Evolutionary conservation across 768 basidiomycete genomes (phyloP).

Genomic region (Cyclocybe cylindracea): DNA sequence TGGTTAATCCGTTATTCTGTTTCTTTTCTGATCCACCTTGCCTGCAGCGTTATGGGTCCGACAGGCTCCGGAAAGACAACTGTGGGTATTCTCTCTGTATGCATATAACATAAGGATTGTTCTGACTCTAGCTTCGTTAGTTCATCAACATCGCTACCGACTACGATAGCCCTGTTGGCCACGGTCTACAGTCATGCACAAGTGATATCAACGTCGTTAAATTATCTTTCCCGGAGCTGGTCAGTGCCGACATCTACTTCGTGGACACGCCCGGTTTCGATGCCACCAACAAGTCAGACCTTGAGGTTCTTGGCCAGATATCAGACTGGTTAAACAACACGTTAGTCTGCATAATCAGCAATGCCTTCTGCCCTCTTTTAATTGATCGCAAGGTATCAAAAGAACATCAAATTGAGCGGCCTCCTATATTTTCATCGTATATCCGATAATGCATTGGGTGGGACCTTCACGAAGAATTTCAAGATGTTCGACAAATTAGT

Average conservation of each 20-base stretch:
- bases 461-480: conserved; percentile 39
- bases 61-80: conserved; percentile 31
- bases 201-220: conserved; percentile 14
- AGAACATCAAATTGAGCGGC: conserved; percentile 12
- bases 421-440: conserved; percentile 43
- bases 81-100: conserved; percentile 9
- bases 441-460: conserved; percentile 33
- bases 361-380: neutral
- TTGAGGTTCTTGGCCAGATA: conserved; percentile 11
- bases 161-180: neutral
- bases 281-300: conserved; percentile 19
- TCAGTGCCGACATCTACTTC: conserved; percentile 16
- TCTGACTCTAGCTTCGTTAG: neutral
- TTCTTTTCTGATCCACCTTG: too few relatives aligned
- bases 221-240: conserved; percentile 11
- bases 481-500: conserved; percentile 50
- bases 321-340: conserved; percentile 14
- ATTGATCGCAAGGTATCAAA: conserved; percentile 11
- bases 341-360: neutral
- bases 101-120: neutral
- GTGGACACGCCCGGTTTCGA: conserved; percentile 31
- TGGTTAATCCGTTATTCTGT: too few relatives aligned
- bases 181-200: conserved; percentile 13
- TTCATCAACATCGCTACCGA: conserved; percentile 11
- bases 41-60: conserved; percentile 27